Evolutionary conservation across 768 basidiomycete genomes (phyloP).

Genomic region (Xanthoconium stramineum): DNA sequence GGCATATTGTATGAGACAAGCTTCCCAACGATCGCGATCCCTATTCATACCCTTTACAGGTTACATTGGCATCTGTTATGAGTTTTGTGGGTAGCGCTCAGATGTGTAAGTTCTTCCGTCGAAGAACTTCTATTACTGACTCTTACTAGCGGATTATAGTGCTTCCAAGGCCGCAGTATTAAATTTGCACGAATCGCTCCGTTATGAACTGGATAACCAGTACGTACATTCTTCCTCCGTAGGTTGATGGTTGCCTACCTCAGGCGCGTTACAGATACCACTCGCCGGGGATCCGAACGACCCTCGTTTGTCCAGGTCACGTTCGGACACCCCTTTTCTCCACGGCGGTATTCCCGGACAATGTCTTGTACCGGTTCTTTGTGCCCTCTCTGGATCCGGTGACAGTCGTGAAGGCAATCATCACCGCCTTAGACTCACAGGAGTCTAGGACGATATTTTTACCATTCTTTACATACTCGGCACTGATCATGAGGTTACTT

Average conservation of each 20-base stretch:
- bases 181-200: constrained; percentile 76
- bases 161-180: constrained; percentile 91
- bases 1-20: constrained; percentile 72
- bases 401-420: constrained; percentile 75
- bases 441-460: constrained; percentile 68
- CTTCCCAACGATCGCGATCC: not conserved
- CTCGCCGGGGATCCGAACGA: constrained; percentile 79
- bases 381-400: constrained; percentile 72
- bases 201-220: constrained; percentile 84
- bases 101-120: constrained; percentile 54
- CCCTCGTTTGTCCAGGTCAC: constrained; percentile 79
- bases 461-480: constrained; percentile 69
- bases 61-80: constrained; percentile 76
- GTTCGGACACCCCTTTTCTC: constrained; percentile 79
- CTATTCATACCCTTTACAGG: constrained; percentile 38
- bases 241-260: not conserved
- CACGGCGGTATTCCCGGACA: constrained; percentile 46
- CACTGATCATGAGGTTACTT: constrained; percentile 51
- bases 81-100: constrained; percentile 70
- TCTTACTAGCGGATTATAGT: constrained; percentile 71
- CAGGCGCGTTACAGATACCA: constrained; percentile 48
- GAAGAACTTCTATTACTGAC: constrained; percentile 5
- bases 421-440: constrained; percentile 76
- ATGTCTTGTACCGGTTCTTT: constrained; percentile 63
- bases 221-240: constrained; percentile 29